These are phyloP conservation scores for Saprolegnia parasitica DNA, from an alignment of 352 stramenopile genomes.

Conservation along the genomic window DNA sequence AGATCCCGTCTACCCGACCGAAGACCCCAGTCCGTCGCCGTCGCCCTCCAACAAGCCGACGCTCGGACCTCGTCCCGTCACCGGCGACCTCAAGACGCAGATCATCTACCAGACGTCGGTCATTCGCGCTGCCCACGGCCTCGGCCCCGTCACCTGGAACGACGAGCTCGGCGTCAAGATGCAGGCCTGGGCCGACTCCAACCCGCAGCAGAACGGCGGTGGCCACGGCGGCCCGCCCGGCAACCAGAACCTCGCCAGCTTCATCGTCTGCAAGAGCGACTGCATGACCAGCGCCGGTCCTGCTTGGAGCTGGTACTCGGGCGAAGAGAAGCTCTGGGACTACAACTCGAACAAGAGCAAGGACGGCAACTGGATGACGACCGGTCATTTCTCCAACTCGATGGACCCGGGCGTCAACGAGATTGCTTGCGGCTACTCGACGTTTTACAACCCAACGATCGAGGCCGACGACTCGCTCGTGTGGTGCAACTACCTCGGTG, in stretches of 20 bases:
- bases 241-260: constrained; percentile 27
- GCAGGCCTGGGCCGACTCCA: constrained; percentile 21
- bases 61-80: neutral
- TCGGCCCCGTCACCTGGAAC: constrained; percentile 27
- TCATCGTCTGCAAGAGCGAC: constrained; percentile 12
- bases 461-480: constrained; percentile 13
- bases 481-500: constrained; percentile 30
- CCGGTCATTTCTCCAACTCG: constrained; percentile 29
- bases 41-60: neutral
- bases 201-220: constrained; percentile 8
- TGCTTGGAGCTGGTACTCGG: constrained; percentile 12
- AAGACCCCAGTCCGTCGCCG: too few relatives aligned
- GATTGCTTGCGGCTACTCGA: constrained; percentile 28
- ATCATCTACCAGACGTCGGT: constrained; percentile 12
- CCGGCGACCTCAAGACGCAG: constrained; percentile 18
- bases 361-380: constrained; percentile 26
- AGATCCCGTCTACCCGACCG: neutral
- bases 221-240: constrained; percentile 23
- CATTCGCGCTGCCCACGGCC: constrained; percentile 24
- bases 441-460: constrained; percentile 15
- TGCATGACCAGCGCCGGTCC: constrained; percentile 12
- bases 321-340: constrained; percentile 26
- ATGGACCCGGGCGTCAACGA: constrained; percentile 26
- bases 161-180: constrained; percentile 21
- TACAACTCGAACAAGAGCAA: constrained; percentile 22